These are phyloP conservation scores for Cercospora nicotianae DNA, from an alignment of 2,329 filamentous ascomycete species.

Conservation along the genomic window DNA sequence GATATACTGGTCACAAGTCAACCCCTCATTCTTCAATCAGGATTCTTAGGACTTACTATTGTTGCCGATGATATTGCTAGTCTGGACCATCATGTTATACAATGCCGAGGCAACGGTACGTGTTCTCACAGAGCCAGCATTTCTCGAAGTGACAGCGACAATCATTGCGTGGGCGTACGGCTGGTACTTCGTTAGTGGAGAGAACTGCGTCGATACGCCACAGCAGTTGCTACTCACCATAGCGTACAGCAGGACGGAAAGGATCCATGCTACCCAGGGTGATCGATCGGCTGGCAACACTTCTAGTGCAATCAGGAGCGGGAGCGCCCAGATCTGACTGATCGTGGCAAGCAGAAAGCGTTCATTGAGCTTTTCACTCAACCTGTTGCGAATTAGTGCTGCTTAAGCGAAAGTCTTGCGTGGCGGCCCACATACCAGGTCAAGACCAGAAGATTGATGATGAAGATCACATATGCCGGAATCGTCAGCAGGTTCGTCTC, in stretches of 20 bases:
- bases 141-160: conserved; percentile 62
- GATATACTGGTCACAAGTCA: conserved; percentile 47
- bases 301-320: conserved; percentile 40
- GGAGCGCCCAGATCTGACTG: conserved; percentile 45
- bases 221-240: conserved; percentile 23
- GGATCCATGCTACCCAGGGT: conserved; percentile 41
- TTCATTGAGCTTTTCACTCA: conserved; percentile 53
- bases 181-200: background rate
- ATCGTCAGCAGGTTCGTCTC: conserved; percentile 46
- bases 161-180: conserved; percentile 57
- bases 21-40: conserved; percentile 14
- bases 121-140: conserved; percentile 62
- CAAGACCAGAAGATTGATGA: conserved; percentile 52
- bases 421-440: conserved; percentile 33
- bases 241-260: conserved; percentile 43
- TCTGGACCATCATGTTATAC: conserved; percentile 56
- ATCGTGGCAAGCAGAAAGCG: conserved; percentile 52
- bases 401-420: background rate
- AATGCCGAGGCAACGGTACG: conserved; percentile 60
- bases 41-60: conserved; percentile 36
- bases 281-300: conserved; percentile 42
- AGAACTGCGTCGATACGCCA: background rate
- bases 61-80: conserved; percentile 41
- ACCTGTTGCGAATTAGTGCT: conserved; percentile 33
- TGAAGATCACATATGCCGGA: conserved; percentile 51